phyloP scores from a whole-genome alignment of 2,329 filamentous ascomycete genomes.

The Fusarium musae region DNA sequence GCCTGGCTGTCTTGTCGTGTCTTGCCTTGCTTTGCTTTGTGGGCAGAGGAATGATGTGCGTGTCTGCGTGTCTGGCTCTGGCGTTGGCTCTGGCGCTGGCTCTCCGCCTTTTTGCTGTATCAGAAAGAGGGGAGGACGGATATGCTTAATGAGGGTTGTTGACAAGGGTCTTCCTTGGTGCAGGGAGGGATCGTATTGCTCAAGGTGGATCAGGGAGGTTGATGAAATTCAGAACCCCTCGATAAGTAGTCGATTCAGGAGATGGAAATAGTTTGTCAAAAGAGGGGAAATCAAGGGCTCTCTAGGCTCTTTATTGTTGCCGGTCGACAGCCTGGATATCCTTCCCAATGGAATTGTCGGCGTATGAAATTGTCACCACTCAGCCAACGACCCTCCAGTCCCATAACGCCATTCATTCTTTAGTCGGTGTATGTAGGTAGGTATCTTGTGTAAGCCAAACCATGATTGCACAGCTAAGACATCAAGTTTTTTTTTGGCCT shows the following conservation, averaged over 20 bases:
- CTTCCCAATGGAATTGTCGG: background rate
- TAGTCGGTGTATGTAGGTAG: conserved; percentile 1
- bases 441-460: conserved; percentile 22
- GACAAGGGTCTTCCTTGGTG: conserved; percentile 14
- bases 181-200: conserved; percentile 28
- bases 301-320: background rate
- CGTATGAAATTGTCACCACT: background rate
- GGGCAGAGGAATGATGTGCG: conserved; percentile 43
- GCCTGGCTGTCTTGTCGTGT: background rate
- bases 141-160: conserved; percentile 25
- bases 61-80: conserved; percentile 42
- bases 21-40: background rate
- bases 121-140: conserved; percentile 14
- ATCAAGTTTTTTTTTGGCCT: background rate
- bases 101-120: conserved; percentile 12
- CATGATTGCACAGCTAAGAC: background rate
- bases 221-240: conserved; percentile 6
- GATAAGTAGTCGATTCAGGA: background rate
- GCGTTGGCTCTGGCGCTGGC: conserved; percentile 6
- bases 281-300: background rate
- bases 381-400: background rate
- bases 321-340: background rate
- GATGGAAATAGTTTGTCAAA: background rate
- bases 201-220: conserved; percentile 21
- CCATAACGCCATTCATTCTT: conserved; percentile 12